phyloP scores from a whole-genome alignment of 345 rosid genomes.

The Eucalyptus regnans region DNA sequence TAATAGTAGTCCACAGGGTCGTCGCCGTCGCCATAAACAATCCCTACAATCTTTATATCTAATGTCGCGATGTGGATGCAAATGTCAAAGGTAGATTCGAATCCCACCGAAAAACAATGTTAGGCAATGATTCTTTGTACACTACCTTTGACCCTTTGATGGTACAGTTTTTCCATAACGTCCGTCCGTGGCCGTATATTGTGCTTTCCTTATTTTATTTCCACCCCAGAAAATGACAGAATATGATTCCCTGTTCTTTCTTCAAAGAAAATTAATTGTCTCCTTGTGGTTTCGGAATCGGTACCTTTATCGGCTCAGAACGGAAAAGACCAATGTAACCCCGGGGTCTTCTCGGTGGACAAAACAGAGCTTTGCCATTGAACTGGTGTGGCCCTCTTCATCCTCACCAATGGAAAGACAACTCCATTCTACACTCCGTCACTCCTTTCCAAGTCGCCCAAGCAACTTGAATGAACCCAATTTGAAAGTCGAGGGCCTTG shows the following conservation, averaged over 20 bases:
- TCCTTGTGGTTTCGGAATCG: not conserved
- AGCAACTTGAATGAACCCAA: not conserved
- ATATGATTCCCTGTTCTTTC: not conserved
- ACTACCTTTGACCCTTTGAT: not conserved
- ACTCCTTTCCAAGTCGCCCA: not conserved
- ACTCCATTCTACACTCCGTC: not conserved
- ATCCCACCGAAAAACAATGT: not conserved
- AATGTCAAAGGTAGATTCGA: not conserved
- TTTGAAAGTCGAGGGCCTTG: not conserved
- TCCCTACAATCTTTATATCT: not conserved
- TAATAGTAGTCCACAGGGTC: not conserved
- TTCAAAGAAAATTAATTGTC: not conserved
- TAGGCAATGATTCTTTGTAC: not conserved
- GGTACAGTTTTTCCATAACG: not conserved
- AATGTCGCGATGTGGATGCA: not conserved
- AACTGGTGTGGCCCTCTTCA: not conserved
- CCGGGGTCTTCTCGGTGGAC: not conserved
- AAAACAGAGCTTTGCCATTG: not conserved
- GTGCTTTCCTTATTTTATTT: not conserved
- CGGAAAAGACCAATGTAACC: not conserved
- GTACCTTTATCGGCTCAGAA: not conserved
- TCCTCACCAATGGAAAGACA: not conserved
- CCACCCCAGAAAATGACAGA: not conserved
- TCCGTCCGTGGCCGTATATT: not conserved
- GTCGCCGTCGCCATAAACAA: not conserved